Conservation (phyloP, 2,329 filamentous ascomycete genomes). For the Setomelanomma holmii region DNA sequence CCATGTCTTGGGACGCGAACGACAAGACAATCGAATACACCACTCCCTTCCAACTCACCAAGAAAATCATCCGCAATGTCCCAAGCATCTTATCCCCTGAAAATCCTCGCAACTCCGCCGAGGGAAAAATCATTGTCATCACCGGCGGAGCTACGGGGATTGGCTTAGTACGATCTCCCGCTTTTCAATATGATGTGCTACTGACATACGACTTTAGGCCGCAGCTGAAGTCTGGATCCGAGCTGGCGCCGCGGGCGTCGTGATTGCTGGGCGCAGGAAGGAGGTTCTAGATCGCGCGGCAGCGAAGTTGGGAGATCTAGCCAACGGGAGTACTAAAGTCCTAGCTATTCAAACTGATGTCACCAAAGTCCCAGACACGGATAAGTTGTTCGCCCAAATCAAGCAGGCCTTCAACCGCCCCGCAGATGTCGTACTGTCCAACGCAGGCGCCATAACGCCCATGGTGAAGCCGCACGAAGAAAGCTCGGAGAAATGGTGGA, state of each 20-base stretch:
- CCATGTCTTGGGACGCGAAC: not conserved
- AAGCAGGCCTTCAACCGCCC: not conserved
- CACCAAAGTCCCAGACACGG: not conserved
- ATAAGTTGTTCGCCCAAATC: not conserved
- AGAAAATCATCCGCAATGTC: conserved; percentile 8
- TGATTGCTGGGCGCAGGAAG: not conserved
- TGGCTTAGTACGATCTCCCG: not conserved
- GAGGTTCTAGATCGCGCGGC: not conserved
- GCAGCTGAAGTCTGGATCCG: not conserved
- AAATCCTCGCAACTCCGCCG: not conserved
- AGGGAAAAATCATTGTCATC: not conserved
- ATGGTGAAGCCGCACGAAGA: not conserved
- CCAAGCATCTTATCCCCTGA: not conserved
- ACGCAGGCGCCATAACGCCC: not conserved
- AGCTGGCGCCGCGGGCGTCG: not conserved
- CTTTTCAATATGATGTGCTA: not conserved
- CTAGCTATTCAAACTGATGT: not conserved
- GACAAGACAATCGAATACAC: conserved; percentile 2
- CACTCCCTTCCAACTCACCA: conserved; percentile 12
- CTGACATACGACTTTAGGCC: not conserved
- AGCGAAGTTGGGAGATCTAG: not conserved
- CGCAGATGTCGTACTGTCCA: not conserved
- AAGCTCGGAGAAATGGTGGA: not conserved
- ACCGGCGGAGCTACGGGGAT: not conserved
- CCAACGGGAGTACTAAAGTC: not conserved